Conservation (phyloP, 805 yeast genomes). For the Brettanomyces bruxellensis region DNA sequence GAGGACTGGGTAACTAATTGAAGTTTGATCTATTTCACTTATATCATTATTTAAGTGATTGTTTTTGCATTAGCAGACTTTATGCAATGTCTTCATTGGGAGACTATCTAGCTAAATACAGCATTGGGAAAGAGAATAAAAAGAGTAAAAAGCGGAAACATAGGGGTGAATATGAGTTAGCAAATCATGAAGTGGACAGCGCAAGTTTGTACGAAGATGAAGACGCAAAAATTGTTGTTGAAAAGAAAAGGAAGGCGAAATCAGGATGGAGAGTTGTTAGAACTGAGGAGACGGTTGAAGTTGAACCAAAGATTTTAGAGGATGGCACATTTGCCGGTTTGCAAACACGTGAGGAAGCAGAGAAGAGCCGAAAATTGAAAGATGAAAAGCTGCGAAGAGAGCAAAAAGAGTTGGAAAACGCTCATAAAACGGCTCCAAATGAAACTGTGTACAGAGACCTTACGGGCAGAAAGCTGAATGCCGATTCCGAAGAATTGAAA, state of each 20-base stretch:
- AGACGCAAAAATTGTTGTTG: constrained; percentile 11
- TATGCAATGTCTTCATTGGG: constrained; percentile 6
- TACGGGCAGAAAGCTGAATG: constrained; percentile 34
- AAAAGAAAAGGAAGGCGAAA: constrained; percentile 7
- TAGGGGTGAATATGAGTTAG: not conserved
- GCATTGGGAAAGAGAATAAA: constrained; percentile 1
- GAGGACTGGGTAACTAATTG: not conserved
- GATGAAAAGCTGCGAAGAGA: constrained; percentile 18
- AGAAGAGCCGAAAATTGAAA: constrained; percentile 21
- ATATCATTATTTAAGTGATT: not conserved
- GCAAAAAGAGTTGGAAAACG: constrained; percentile 14
- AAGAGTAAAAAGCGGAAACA: constrained; percentile 3
- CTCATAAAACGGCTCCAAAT: constrained; percentile 8
- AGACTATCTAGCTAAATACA: constrained; percentile 7
- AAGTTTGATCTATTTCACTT: not conserved
- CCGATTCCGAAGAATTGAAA: not conserved
- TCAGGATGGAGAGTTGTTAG: constrained; percentile 15
- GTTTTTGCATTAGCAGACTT: not conserved
- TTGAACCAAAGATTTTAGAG: constrained; percentile 9
- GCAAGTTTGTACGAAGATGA: constrained; percentile 8
- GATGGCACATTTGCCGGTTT: constrained; percentile 29
- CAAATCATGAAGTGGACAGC: not conserved
- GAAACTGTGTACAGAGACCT: constrained; percentile 52
- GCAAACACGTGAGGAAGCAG: constrained; percentile 37
- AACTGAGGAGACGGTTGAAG: constrained; percentile 12